Conservation (phyloP, 495 filamentous ascomycete species). For the Penicillium antarcticum region DNA sequence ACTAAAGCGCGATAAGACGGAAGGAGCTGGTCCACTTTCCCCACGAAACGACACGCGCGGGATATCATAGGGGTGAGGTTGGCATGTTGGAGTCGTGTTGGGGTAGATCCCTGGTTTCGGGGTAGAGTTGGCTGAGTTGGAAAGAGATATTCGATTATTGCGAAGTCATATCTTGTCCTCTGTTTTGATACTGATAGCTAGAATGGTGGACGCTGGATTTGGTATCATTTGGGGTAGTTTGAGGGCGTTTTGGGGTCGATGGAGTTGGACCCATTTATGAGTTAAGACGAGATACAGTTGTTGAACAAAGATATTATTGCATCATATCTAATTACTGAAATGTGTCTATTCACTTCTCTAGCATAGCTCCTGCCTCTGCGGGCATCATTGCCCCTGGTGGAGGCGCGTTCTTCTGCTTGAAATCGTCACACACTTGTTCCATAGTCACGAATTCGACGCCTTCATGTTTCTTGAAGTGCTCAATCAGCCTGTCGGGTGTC, state of each 20-base stretch:
- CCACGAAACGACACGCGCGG: neutral
- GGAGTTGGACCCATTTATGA: neutral
- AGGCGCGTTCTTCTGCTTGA: conserved; percentile 41
- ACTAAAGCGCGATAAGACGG: no score
- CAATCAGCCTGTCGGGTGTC: conserved; percentile 49
- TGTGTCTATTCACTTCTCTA: conserved; percentile 6
- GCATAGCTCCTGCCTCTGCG: conserved; percentile 15
- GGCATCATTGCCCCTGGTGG: conserved; percentile 27
- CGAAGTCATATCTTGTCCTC: no score
- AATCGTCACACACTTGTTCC: conserved; percentile 62
- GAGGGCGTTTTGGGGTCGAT: neutral
- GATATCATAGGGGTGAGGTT: neutral
- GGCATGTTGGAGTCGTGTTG: neutral
- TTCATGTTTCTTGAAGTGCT: conserved; percentile 68
- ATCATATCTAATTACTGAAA: neutral
- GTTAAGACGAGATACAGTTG: neutral
- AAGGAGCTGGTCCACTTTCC: neutral
- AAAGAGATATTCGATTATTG: neutral
- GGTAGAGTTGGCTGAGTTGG: neutral
- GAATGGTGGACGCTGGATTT: no score
- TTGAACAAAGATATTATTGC: neutral
- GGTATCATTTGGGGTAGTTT: neutral
- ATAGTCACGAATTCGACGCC: conserved; percentile 72
- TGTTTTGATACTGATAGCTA: neutral
- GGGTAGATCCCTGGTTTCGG: neutral